phyloP scores from a whole-genome alignment of 2,329 filamentous ascomycete genomes.

The Venturia nashicola region DNA sequence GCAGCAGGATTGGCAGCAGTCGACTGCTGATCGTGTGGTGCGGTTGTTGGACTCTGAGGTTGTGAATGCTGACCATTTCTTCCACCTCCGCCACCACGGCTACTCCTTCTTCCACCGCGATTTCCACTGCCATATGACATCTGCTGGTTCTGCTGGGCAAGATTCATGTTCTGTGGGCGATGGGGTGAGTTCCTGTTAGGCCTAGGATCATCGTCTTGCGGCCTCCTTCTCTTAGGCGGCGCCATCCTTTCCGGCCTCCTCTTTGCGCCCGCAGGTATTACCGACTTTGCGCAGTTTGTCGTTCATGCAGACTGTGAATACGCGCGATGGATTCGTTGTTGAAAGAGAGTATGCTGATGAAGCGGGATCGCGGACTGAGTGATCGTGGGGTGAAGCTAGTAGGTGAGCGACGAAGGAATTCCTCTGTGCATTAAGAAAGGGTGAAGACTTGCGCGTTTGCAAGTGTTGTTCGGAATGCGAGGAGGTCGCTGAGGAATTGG shows the following conservation, averaged over 20 bases:
- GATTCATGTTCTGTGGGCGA: conserved; percentile 35
- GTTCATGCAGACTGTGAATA: neutral
- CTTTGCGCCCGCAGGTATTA: neutral
- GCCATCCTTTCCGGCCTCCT: conserved; percentile 32
- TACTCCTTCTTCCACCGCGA: conserved; percentile 9
- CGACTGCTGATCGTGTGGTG: neutral
- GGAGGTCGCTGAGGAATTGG: neutral
- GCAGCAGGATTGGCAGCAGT: neutral
- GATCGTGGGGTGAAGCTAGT: neutral
- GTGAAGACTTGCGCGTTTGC: neutral
- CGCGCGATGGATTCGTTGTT: conserved; percentile 9
- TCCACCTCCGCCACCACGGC: conserved; percentile 4
- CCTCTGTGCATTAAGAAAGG: neutral
- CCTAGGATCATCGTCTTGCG: conserved; percentile 20
- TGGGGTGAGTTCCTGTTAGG: conserved; percentile 35
- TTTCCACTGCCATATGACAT: conserved; percentile 6
- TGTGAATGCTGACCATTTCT: neutral
- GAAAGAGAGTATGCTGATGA: neutral
- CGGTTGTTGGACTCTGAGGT: neutral
- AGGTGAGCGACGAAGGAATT: neutral
- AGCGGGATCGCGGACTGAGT: neutral
- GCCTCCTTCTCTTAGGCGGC: conserved; percentile 46
- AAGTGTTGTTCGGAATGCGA: neutral
- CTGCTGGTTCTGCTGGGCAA: conserved; percentile 37
- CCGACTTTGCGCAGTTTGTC: neutral